Base-by-base conservation (phyloP, 441 rosid species). In the Dalechampia spathulata region DNA sequence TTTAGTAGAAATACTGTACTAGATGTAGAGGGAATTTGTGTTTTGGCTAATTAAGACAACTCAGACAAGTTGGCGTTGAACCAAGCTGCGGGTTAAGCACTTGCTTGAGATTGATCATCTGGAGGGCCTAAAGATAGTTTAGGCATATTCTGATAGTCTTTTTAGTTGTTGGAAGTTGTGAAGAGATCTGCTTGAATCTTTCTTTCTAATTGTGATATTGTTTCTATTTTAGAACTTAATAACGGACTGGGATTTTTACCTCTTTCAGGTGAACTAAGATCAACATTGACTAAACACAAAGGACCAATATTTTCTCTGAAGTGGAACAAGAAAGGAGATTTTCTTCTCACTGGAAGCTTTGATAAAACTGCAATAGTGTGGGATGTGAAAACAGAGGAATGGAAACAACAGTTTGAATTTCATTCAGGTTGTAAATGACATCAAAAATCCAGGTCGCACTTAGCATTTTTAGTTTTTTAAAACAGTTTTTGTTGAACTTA, bases 311-410 rank as follows among this genome's bases (percentile, higher is more conserved):
- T 93, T 74, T 87, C 99, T 61, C 73, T 93, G 23, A 93, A 93
- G 78, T 93, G 99, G 99, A 93, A 93, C 77, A 93, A 87, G 76
- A 93, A 90, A 73, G 96, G 99, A 57, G 97, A 93, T 75, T 93
- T 82, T 75, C 96, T 93, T 74, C 89, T 93, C 43, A 90, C 97
- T 27, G 99, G 99, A 70, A 93, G 99, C 72, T 87, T 82, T 39
- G 99, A 93, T 74, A 87, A 73, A 80, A 90, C 93, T 34, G 97
- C 96, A 32, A 87, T 94, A 71, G 99, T 94, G 52, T 94, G 99
- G 97, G 99, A 90, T 69, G 99, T 87, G 41, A 90, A 86, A 78
- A 83, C 87, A 48, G 91, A 87, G 83, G 95, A 86, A 69, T 84
- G 90, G 88, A 87, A 74, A 60, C 97, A 93, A 63, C 97, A 90